Conservation (phyloP, 2,329 filamentous ascomycete species). For the Nigrograna mackinnonii region DNA sequence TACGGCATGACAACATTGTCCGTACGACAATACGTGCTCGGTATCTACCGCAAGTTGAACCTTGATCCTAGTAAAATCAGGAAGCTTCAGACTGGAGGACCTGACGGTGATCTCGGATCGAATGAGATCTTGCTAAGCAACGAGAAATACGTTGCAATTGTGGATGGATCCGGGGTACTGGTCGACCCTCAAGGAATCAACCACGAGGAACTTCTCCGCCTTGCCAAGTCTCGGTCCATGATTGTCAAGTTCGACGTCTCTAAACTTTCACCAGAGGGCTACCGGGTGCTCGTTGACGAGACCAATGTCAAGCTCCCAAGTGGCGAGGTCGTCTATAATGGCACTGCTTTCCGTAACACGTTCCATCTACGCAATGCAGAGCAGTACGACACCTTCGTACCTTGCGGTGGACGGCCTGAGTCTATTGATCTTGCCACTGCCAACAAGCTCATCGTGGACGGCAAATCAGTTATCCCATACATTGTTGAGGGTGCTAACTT, state of each 20-base stretch:
- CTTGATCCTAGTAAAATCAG: conserved; percentile 82
- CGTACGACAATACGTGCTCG: conserved; percentile 92
- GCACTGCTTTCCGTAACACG: conserved; percentile 94
- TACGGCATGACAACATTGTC: conserved; percentile 99
- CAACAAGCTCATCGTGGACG: conserved; percentile 84
- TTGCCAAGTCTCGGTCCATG: conserved; percentile 88
- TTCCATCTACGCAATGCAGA: conserved; percentile 83
- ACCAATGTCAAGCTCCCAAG: conserved; percentile 83
- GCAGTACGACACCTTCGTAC: conserved; percentile 86
- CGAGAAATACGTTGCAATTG: conserved; percentile 92
- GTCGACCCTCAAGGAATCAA: conserved; percentile 91
- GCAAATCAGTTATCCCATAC: conserved; percentile 86
- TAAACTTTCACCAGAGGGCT: conserved; percentile 86
- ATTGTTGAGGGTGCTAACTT: conserved; percentile 98
- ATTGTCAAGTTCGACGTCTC: conserved; percentile 82
- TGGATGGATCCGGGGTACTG: conserved; percentile 95
- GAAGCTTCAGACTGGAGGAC: conserved; percentile 97
- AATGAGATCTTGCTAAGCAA: conserved; percentile 97
- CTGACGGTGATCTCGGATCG: conserved; percentile 93
- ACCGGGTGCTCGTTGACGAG: conserved; percentile 90
- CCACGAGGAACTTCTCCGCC: conserved; percentile 76
- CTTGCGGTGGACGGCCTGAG: conserved; percentile 93
- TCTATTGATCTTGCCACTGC: conserved; percentile 92
- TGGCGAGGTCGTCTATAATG: conserved; percentile 87
- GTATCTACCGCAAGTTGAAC: conserved; percentile 94